A percentile compares a stretch with the other conserved stretches of the same genome.
Conservation (phyloP, 1,139 yeast species). For the Pichia sp. region DNA sequence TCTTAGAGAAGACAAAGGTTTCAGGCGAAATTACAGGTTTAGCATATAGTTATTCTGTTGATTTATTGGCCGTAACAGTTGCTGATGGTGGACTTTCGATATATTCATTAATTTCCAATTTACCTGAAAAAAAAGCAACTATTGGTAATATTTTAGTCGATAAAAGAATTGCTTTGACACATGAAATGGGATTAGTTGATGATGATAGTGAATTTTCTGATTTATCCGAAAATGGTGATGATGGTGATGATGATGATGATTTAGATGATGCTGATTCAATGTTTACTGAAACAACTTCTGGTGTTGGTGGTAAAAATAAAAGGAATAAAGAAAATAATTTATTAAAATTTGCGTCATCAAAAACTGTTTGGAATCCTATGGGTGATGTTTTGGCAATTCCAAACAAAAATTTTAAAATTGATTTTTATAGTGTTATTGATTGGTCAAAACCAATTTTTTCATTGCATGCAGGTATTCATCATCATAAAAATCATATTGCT, state of each 20-base stretch:
- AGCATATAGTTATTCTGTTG: conserved; percentile 57
- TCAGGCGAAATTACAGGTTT: conserved; percentile 55
- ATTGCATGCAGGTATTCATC: conserved; percentile 20
- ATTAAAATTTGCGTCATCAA: conserved; percentile 27
- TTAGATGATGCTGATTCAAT: conserved; percentile 29
- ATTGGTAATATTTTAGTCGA: conserved; percentile 22
- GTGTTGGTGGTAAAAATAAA: conserved; percentile 6
- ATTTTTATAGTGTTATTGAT: conserved; percentile 33
- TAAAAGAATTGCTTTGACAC: conserved; percentile 18
- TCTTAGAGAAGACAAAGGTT: conserved; percentile 24
- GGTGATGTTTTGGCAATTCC: conserved; percentile 61
- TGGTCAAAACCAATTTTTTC: conserved; percentile 20
- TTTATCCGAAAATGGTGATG: no score
- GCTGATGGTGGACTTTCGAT: conserved; percentile 64
- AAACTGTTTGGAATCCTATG: conserved; percentile 53
- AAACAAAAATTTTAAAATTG: conserved; percentile 30
- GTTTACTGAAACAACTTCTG: conserved; percentile 9
- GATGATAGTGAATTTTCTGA: conserved; percentile 20
- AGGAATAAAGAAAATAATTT: conserved; percentile 6
- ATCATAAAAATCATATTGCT: conserved; percentile 37
- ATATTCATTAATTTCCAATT: conserved; percentile 47
- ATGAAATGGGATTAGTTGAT: conserved; percentile 21
- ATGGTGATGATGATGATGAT: conserved; percentile 32
- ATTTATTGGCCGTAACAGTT: conserved; percentile 54
- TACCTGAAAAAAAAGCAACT: conserved; percentile 21